phyloP scores from a whole-genome alignment of 331 rosid species.

The Acacia concinna region DNA sequence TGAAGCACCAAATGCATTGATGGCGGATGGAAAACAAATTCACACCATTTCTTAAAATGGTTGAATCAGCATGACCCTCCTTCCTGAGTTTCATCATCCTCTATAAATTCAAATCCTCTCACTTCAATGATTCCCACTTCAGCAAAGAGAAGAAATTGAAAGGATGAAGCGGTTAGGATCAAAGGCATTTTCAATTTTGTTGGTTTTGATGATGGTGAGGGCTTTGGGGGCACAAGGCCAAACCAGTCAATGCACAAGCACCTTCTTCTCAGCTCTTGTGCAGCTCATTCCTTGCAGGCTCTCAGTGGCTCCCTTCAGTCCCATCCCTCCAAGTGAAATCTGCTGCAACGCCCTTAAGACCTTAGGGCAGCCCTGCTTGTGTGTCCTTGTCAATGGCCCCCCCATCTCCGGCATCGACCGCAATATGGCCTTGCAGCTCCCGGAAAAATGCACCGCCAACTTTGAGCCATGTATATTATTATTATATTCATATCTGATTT shows the following conservation, averaged over 20 bases:
- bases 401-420: constrained; percentile 83
- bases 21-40: neutral
- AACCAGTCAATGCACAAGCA: constrained; percentile 53
- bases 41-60: neutral
- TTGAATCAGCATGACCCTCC: constrained; percentile 1
- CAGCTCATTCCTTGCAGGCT: constrained; percentile 87
- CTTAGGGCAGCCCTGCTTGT: constrained; percentile 88
- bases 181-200: constrained; percentile 30
- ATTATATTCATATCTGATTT: neutral
- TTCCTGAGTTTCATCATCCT: neutral
- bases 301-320: constrained; percentile 71
- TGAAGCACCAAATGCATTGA: neutral
- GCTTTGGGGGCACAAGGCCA: constrained; percentile 46
- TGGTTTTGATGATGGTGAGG: constrained; percentile 35
- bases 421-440: constrained; percentile 75
- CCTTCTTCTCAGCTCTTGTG: constrained; percentile 74
- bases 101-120: neutral
- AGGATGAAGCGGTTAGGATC: constrained; percentile 45
- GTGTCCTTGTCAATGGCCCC: constrained; percentile 90
- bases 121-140: neutral
- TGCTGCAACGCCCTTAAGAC: constrained; percentile 73
- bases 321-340: constrained; percentile 60
- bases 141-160: neutral
- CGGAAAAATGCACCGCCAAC: constrained; percentile 63
- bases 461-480: constrained; percentile 63